Evolutionary conservation across 2,329 filamentous ascomycete genomes (phyloP).

Genomic region (Fusarium irregulare): DNA sequence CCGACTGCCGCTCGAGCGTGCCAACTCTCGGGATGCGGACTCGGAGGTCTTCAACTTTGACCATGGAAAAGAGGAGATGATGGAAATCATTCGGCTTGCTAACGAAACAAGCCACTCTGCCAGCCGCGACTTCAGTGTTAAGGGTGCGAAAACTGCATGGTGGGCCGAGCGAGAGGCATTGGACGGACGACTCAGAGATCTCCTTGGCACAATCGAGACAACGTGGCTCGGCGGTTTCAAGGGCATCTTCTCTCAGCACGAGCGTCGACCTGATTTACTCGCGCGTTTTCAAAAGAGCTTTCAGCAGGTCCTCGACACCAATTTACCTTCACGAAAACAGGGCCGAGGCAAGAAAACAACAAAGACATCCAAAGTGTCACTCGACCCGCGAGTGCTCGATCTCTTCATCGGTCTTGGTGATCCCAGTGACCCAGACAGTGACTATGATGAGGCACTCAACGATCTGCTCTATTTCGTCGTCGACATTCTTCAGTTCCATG

Average conservation of each 20-base stretch:
- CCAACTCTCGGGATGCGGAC: slow-evolving; percentile 82
- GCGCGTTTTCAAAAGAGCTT: slow-evolving; percentile 82
- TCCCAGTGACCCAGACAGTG: slow-evolving; percentile 71
- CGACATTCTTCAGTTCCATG: slow-evolving; percentile 95
- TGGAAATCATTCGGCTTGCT: slow-evolving; percentile 82
- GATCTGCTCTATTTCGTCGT: slow-evolving; percentile 96
- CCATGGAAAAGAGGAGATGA: slow-evolving; percentile 80
- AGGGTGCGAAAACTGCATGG: slow-evolving; percentile 84
- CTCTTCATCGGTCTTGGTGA: slow-evolving; percentile 89
- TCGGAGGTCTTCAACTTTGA: slow-evolving; percentile 84
- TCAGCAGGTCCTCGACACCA: slow-evolving; percentile 80
- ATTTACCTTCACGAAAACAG: slow-evolving; percentile 84
- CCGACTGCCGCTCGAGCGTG: slow-evolving; percentile 84
- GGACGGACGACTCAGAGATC: slow-evolving; percentile 79
- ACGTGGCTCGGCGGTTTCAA: slow-evolving; percentile 96
- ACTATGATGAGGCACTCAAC: slow-evolving; percentile 89
- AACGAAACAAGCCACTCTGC: slow-evolving; percentile 84
- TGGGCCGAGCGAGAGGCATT: slow-evolving; percentile 87
- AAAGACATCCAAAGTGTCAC: slow-evolving; percentile 56
- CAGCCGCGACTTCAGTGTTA: slow-evolving; percentile 74
- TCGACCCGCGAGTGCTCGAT: slow-evolving; percentile 77
- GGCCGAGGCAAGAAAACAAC: slow-evolving; percentile 66
- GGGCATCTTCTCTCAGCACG: slow-evolving; percentile 87
- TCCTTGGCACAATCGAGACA: slow-evolving; percentile 87
- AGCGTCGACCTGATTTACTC: slow-evolving; percentile 71